Percentiles rank a stretch among this genome's conserved stretches.
Evolutionary conservation across 768 basidiomycete genomes (phyloP).

Genomic region (Podaxis pistillaris): DNA sequence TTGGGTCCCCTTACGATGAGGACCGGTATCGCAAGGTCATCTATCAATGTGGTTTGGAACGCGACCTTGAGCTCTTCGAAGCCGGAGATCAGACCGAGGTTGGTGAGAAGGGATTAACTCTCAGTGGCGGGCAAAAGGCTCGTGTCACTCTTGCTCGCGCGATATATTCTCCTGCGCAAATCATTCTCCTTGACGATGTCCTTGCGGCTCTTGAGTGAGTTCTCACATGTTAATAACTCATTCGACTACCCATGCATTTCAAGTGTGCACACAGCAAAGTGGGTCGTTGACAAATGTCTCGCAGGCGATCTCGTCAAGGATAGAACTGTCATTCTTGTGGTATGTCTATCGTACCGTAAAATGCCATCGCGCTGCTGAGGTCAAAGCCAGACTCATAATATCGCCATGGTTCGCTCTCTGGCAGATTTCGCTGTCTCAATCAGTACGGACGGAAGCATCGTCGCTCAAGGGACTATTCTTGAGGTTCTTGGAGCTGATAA

Average conservation of each 20-base stretch:
- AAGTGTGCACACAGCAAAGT: constrained; percentile 75
- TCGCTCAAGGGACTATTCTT: constrained; percentile 44
- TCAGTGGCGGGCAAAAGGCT: constrained; percentile 43
- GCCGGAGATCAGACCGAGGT: constrained; percentile 68
- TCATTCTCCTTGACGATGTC: constrained; percentile 72
- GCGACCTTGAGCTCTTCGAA: constrained; percentile 63
- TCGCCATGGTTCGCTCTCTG: constrained; percentile 48
- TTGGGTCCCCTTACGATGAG: constrained; percentile 71
- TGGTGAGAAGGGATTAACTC: constrained; percentile 64
- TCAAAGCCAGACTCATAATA: constrained; percentile 39
- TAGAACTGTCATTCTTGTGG: constrained; percentile 81
- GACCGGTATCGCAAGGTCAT: constrained; percentile 72
- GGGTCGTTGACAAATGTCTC: constrained; percentile 77
- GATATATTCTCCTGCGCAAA: constrained; percentile 48
- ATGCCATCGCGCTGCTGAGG: not conserved
- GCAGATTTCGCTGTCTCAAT: constrained; percentile 57
- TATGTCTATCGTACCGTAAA: constrained; percentile 23
- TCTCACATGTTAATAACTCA: not conserved
- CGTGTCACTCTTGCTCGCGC: constrained; percentile 43
- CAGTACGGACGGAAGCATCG: constrained; percentile 50
- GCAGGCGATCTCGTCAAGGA: constrained; percentile 72
- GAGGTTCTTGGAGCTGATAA: constrained; percentile 40
- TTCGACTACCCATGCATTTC: not conserved
- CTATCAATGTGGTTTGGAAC: constrained; percentile 67
- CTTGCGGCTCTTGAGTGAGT: constrained; percentile 55